These are phyloP conservation scores for Citrus hindsii DNA, from an alignment of 345 rosid species.

Conservation along the genomic window DNA sequence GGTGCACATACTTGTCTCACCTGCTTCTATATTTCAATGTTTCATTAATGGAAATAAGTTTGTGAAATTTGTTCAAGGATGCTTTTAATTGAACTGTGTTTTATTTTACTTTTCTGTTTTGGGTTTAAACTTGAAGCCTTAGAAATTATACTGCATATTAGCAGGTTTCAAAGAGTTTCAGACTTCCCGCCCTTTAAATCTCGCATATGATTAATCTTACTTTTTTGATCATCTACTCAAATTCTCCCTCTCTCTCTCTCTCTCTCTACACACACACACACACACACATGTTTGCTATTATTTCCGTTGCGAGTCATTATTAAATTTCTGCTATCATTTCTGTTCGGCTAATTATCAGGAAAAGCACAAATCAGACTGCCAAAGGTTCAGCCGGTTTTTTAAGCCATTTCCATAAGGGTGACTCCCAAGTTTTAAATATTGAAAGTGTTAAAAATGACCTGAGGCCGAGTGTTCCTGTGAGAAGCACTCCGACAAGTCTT, in stretches of 20 bases:
- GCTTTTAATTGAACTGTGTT: background rate
- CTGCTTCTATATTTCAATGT: background rate
- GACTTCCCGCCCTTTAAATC: background rate
- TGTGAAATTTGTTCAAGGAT: background rate
- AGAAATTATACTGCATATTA: too few species aligned
- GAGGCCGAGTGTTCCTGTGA: conserved; percentile 16
- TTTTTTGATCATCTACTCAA: background rate
- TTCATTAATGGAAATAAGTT: background rate
- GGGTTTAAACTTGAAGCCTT: background rate
- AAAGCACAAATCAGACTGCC: conserved; percentile 15
- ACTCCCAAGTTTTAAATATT: conserved; percentile 14
- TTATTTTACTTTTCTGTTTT: background rate
- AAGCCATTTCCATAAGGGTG: conserved; percentile 21
- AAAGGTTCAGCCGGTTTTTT: conserved; percentile 12
- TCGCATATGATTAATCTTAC: background rate
- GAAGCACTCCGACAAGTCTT: conserved; percentile 33
- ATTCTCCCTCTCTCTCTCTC: background rate
- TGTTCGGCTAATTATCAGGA: conserved; percentile 22
- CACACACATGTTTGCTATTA: background rate
- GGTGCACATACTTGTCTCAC: conserved; percentile 13
- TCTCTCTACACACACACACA: too few species aligned
- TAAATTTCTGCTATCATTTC: background rate
- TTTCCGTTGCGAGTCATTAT: background rate
- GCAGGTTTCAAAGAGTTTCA: background rate
- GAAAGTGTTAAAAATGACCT: conserved; percentile 18